Conservation (phyloP, 345 rosid species). For the Eucalyptus regnans region DNA sequence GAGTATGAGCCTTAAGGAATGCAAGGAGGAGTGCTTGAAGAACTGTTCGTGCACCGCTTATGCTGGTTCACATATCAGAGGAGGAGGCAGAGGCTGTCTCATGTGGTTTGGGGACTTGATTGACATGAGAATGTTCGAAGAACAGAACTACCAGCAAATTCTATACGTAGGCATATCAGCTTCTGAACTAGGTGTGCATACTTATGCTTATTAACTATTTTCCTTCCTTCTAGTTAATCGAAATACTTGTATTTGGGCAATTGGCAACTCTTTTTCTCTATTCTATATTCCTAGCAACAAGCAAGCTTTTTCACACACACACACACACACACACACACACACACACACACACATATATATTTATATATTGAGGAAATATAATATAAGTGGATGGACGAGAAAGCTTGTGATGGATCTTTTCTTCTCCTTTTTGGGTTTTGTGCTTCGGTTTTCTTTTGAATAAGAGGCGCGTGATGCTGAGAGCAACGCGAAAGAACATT, state of each 20-base stretch:
- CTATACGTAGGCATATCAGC: neutral
- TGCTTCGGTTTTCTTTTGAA: neutral
- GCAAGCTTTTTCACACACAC: neutral
- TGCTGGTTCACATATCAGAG: neutral
- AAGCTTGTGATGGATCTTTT: neutral
- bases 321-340: too few relatives aligned
- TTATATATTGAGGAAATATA: neutral
- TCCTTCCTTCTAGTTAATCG: too few relatives aligned
- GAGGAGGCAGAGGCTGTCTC: neutral
- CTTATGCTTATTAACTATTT: neutral
- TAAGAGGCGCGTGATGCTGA: neutral
- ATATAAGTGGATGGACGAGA: neutral
- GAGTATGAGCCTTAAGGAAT: conserved; percentile 6
- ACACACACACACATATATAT: too few relatives aligned
- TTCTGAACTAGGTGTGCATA: neutral
- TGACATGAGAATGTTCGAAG: neutral
- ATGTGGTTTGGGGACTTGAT: neutral
- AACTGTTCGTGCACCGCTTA: conserved; percentile 7
- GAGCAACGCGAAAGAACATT: neutral
- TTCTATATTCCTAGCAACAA: neutral
- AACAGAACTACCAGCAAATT: neutral
- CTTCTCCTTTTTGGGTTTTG: neutral
- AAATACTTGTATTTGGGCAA: too few relatives aligned
- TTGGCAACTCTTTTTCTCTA: too few relatives aligned
- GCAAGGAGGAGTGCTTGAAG: neutral